A percentile compares a stretch with the other conserved stretches of the same genome.
These are phyloP conservation scores for Quercus tomentella DNA, from an alignment of 331 rosid species.

Conservation along the genomic window DNA sequence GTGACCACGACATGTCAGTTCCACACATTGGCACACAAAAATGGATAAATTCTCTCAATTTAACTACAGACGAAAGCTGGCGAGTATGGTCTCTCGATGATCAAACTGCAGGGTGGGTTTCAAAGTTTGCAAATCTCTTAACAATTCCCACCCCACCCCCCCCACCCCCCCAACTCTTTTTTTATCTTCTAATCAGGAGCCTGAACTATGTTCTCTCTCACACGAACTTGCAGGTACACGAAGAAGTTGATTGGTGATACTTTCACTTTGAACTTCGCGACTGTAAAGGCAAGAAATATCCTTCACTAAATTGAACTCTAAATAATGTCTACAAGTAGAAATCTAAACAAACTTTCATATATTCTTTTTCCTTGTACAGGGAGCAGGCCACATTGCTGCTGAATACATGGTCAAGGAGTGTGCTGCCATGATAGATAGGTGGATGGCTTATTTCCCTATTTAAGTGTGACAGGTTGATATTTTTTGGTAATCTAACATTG, in stretches of 20 bases:
- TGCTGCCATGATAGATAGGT: constrained; percentile 16
- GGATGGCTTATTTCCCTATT: constrained; percentile 18
- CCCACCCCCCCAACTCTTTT: too few species aligned
- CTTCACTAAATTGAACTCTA: background rate
- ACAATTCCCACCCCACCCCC: background rate
- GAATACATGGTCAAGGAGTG: constrained; percentile 24
- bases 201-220: background rate
- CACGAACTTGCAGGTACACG: constrained; percentile 15
- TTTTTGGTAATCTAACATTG: background rate
- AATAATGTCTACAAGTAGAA: background rate
- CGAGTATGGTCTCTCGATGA: constrained; percentile 14
- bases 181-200: background rate
- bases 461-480: background rate
- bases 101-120: constrained; percentile 18
- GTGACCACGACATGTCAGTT: constrained; percentile 25
- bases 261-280: constrained; percentile 9
- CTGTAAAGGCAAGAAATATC: constrained; percentile 11
- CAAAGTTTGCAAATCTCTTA: background rate
- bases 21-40: constrained; percentile 19
- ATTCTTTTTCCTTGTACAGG: background rate
- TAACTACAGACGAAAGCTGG: constrained; percentile 13
- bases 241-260: constrained; percentile 7
- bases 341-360: background rate
- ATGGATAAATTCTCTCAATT: constrained; percentile 13
- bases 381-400: constrained; percentile 28